These are phyloP conservation scores for Umbelopsis sp. DNA, from an alignment of 192 early-diverging fungal species.

Conservation along the genomic window DNA sequence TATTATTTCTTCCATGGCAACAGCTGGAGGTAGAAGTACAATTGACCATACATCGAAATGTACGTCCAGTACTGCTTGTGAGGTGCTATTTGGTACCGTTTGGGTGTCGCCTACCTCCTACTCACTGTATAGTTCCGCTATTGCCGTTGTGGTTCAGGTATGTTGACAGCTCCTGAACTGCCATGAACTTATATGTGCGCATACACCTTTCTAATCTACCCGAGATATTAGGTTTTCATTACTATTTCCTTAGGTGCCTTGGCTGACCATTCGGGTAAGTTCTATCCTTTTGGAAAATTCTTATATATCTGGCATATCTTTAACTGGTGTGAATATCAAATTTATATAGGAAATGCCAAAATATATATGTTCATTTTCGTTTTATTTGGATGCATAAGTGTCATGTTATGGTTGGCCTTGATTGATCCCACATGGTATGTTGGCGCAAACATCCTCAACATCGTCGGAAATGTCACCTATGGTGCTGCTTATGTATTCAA, in stretches of 20 bases:
- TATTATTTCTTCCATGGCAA: slow-evolving; percentile 16
- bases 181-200: background rate
- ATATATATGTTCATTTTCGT: background rate
- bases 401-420: slow-evolving; percentile 13
- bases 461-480: slow-evolving; percentile 16
- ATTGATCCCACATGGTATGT: slow-evolving; percentile 1
- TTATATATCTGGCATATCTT: background rate
- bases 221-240: background rate
- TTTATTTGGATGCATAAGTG: background rate
- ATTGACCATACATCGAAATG: background rate
- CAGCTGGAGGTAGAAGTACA: background rate
- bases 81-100: slow-evolving; percentile 11
- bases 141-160: slow-evolving; percentile 16
- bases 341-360: slow-evolving; percentile 6
- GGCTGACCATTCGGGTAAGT: slow-evolving; percentile 14
- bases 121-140: slow-evolving; percentile 17
- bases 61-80: background rate
- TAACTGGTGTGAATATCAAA: background rate
- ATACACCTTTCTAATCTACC: no score
- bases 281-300: background rate
- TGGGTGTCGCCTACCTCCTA: slow-evolving; percentile 20
- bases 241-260: slow-evolving; percentile 15
- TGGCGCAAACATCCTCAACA: slow-evolving; percentile 9
- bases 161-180: background rate
- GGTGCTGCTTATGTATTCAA: slow-evolving; percentile 17